Evolutionary conservation across 306 rosid species (phyloP).

Genomic region (Castanopsis chinensis): DNA sequence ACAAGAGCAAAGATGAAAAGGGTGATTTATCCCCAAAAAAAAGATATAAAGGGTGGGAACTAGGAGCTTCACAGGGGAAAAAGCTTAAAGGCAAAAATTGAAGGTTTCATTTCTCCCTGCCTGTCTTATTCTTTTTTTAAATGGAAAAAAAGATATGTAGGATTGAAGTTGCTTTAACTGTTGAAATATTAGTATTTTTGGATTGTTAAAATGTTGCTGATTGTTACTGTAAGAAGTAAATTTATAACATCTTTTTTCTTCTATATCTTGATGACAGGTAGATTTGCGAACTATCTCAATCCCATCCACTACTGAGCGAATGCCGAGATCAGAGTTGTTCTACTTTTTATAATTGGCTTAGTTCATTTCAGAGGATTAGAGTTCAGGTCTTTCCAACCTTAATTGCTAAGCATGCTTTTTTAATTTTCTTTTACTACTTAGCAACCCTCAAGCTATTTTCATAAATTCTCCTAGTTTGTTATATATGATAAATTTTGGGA

Average conservation of each 20-base stretch:
- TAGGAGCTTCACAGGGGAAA: background rate
- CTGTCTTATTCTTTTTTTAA: too few species aligned
- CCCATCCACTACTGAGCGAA: slow-evolving; percentile 48
- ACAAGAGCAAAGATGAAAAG: background rate
- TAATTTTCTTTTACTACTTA: background rate
- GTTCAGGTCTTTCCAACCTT: slow-evolving; percentile 12
- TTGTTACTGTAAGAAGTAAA: background rate
- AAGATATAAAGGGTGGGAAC: background rate
- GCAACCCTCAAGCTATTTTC: slow-evolving; percentile 15
- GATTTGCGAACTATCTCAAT: slow-evolving; percentile 51
- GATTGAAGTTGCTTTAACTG: background rate
- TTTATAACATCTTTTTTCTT: background rate
- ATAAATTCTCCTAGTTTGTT: slow-evolving; percentile 13
- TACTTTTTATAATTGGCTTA: background rate
- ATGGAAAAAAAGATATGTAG: background rate
- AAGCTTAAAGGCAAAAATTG: background rate
- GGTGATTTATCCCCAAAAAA: too few species aligned
- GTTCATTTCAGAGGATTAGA: slow-evolving; percentile 12
- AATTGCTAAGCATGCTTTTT: slow-evolving; percentile 19
- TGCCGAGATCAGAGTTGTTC: slow-evolving; percentile 6
- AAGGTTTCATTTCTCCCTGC: too few species aligned
- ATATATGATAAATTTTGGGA: slow-evolving; percentile 5
- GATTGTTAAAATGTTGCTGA: background rate
- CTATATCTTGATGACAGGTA: slow-evolving; percentile 37
- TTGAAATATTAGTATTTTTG: background rate